Evolutionary conservation across 129 eudicot species (phyloP).

Genomic region (Lactuca sativa): DNA sequence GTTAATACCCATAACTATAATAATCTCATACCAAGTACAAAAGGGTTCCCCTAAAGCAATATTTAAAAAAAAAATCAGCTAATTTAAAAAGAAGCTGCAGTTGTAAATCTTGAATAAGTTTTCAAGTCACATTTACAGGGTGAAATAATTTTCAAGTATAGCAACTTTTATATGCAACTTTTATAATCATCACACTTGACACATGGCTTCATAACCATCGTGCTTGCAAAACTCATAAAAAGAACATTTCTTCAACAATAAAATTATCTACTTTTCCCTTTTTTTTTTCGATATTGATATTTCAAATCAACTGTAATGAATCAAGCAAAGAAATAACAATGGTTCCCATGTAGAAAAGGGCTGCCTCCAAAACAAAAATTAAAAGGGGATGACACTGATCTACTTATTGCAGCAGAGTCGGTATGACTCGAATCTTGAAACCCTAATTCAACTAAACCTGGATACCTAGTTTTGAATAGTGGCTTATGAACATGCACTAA

Average conservation of each 20-base stretch:
- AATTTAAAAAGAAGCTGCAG: not conserved
- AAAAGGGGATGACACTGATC: not conserved
- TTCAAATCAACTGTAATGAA: not conserved
- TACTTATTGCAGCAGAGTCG: not conserved
- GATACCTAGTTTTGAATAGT: constrained; percentile 1
- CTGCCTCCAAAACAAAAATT: not conserved
- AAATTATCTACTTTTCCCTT: not conserved
- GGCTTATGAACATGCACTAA: not conserved
- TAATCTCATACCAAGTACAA: constrained; percentile 5
- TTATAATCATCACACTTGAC: constrained; percentile 7
- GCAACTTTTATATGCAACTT: not conserved
- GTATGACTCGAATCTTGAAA: constrained; percentile 12
- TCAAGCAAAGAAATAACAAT: not conserved
- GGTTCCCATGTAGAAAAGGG: not conserved
- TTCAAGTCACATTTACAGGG: not conserved
- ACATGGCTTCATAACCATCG: constrained; percentile 5
- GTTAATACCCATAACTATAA: not conserved
- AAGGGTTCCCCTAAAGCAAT: not conserved
- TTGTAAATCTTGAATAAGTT: not conserved
- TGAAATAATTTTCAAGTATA: not conserved
- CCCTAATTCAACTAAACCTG: not conserved
- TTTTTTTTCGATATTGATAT: not conserved
- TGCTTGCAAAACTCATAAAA: constrained; percentile 10
- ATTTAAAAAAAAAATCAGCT: not conserved
- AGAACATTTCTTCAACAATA: constrained; percentile 4